phyloP scores from a whole-genome alignment of 306 rosid species.

The Rubus parviflorus region DNA sequence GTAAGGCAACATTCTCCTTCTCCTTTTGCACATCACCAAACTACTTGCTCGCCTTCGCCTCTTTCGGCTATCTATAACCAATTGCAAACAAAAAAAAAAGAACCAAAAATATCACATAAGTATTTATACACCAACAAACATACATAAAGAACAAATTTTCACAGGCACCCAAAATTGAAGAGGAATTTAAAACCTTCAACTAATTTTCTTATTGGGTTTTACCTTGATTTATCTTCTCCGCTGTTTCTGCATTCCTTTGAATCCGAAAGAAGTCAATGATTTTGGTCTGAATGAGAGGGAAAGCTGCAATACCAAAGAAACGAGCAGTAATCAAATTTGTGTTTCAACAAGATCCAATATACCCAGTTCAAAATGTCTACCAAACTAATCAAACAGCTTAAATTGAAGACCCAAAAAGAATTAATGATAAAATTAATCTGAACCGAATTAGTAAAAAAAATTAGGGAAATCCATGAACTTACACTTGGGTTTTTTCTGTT shows the following conservation, averaged over 20 bases:
- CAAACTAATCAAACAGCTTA: background rate
- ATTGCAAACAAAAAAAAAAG: background rate
- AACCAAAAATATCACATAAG: background rate
- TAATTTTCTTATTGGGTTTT: background rate
- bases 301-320: conserved; percentile 50
- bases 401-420: background rate
- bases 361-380: too few relatives aligned
- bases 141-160: background rate
- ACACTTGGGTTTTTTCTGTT: conserved; percentile 49
- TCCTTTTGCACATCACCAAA: conserved; percentile 66
- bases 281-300: conserved; percentile 86
- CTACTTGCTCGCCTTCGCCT: conserved; percentile 54
- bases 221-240: conserved; percentile 46
- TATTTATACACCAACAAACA: background rate
- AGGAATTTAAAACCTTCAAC: too few relatives aligned
- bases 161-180: background rate
- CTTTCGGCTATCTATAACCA: conserved; percentile 49
- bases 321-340: background rate
- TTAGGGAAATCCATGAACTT: background rate
- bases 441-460: background rate
- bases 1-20: conserved; percentile 58
- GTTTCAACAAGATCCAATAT: background rate
- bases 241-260: conserved; percentile 37
- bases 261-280: conserved; percentile 81
- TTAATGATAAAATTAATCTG: background rate